phyloP scores from a whole-genome alignment of 352 stramenopile genomes.

The Globisporangium cylindrosporum region DNA sequence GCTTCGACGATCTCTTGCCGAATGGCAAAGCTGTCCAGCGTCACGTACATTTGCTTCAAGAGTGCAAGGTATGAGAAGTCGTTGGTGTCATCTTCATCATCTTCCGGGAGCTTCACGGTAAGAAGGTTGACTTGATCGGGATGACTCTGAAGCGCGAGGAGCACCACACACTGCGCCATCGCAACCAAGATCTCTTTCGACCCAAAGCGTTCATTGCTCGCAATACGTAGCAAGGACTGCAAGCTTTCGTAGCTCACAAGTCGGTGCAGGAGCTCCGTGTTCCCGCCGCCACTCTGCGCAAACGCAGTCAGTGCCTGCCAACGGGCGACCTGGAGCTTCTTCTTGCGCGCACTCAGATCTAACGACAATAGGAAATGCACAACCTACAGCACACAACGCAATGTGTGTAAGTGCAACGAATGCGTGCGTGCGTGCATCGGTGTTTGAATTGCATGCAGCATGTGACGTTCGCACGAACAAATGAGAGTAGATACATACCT shows the following conservation, averaged over 20 bases:
- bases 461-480: neutral
- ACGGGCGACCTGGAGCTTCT: slow-evolving; percentile 16
- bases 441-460: neutral
- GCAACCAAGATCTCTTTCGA: slow-evolving; percentile 31
- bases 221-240: slow-evolving; percentile 22
- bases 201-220: slow-evolving; percentile 31
- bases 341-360: slow-evolving; percentile 11
- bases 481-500: neutral
- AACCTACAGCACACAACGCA: slow-evolving; percentile 3
- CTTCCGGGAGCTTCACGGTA: slow-evolving; percentile 9
- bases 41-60: slow-evolving; percentile 78
- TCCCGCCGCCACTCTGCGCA: neutral
- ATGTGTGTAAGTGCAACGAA: neutral
- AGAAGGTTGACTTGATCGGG: neutral
- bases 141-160: slow-evolving; percentile 16
- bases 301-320: slow-evolving; percentile 20
- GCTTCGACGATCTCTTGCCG: slow-evolving; percentile 32
- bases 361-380: slow-evolving; percentile 3
- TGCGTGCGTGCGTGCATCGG: neutral
- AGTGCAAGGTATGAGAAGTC: slow-evolving; percentile 34
- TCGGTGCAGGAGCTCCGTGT: neutral
- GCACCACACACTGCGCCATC: slow-evolving; percentile 38
- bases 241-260: slow-evolving; percentile 9
- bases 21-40: slow-evolving; percentile 23
- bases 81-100: neutral